A percentile compares a stretch with the other conserved stretches of the same genome.
Evolutionary conservation across 202 grass and related monocot genomes (phyloP).

Genomic region (Carex sylvatica): DNA sequence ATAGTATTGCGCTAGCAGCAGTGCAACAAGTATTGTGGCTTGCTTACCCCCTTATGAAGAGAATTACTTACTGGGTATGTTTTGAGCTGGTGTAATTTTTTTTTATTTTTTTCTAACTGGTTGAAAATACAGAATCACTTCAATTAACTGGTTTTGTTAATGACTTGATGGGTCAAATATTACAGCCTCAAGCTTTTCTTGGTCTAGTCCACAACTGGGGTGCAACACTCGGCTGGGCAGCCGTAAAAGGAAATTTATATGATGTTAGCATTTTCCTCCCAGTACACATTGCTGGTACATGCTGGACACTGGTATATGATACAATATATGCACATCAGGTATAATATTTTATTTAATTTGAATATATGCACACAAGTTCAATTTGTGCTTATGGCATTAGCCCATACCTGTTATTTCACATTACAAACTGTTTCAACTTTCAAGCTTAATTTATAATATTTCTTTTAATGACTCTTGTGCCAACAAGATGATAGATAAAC

Average conservation of each 20-base stretch:
- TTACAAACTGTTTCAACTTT: neutral
- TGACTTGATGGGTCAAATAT: neutral
- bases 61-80: slow-evolving; percentile 46
- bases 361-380: neutral
- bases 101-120: neutral
- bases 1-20: slow-evolving; percentile 34
- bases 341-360: neutral
- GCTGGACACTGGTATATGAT: slow-evolving; percentile 55
- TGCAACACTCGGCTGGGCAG: slow-evolving; percentile 38
- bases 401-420: neutral
- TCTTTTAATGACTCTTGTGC: neutral
- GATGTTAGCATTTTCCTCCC: slow-evolving; percentile 38
- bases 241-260: slow-evolving; percentile 34
- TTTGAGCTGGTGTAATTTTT: neutral
- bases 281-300: slow-evolving; percentile 35
- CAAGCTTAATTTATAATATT: neutral
- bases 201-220: slow-evolving; percentile 43
- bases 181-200: slow-evolving; percentile 51
- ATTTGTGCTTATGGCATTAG: neutral
- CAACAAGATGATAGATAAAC: neutral
- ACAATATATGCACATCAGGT: slow-evolving; percentile 59
- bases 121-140: neutral
- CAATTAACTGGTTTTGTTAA: neutral
- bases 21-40: slow-evolving; percentile 30
- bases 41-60: slow-evolving; percentile 52